Evolutionary conservation across 352 stramenopile genomes (phyloP), one percentile per base, ranked within the genome.

Genomic region (Pythium chondricola): DNA sequence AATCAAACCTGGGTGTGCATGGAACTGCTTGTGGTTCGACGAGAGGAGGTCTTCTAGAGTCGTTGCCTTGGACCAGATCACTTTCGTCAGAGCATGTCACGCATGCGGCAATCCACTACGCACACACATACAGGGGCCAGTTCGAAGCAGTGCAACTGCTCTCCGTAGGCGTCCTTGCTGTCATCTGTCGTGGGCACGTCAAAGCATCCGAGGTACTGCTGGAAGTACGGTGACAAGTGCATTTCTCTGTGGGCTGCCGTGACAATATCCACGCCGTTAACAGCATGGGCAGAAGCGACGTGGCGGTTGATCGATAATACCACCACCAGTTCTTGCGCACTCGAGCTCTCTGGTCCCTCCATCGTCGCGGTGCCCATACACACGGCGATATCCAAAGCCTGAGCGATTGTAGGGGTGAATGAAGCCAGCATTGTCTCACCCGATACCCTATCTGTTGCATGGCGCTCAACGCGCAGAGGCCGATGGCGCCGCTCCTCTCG

Each of bases 141-240:
- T 38, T 64, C 56, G 26, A 64, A 64, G 49, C 48, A 64, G 26
- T 64, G 39, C 16, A 49, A 27, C 6, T 63, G 41, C 48, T 61
- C 53, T 6, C 29, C 36, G 1, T 35, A 4, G 7, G 26, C 18
- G 9, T 48, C 42, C 1, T n/a, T 27, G 30, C 11, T 10, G 17
- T 36, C 22, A 14, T 47, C 40, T 4, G 13, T 13, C 17, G n/a
- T 16, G 3, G 30, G 6, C 3, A 25, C 37, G 13, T 57, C 29
- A 37, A 30, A 31, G 20, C 30, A 52, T 7, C 58, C 58, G 11
- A 61, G 11, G 21, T 58, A 65, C 8, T 50, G 58, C 30, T 54
- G 46, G 24, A 58, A 42, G 36, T 58, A 65, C 8, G 58, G 51
- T 33, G 58, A 65, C 29, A 65, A 14, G 9, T 39, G 21, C n/a